phyloP scores from a whole-genome alignment of 164 flowering plant species.

The Aristolochia contorta region DNA sequence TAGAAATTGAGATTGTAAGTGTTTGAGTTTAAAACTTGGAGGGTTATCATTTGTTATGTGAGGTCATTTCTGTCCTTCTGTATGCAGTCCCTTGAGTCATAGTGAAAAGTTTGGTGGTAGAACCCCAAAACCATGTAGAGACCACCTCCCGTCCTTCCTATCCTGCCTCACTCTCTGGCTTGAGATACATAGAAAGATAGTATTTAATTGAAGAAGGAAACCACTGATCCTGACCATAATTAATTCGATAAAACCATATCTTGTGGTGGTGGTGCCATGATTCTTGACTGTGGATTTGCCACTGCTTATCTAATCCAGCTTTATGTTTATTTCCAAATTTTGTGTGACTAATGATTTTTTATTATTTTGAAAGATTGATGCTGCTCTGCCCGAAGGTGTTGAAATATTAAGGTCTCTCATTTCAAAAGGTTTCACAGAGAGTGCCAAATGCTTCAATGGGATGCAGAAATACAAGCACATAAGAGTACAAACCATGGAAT shows the following conservation, averaged over 20 bases:
- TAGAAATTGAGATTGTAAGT: too few species aligned
- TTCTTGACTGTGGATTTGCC: neutral
- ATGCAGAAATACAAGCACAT: conserved; percentile 84
- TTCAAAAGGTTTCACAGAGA: conserved; percentile 58
- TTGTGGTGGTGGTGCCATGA: too few species aligned
- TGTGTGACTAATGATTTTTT: neutral
- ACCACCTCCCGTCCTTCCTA: too few species aligned
- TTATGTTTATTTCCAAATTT: neutral
- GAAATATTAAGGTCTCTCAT: conserved; percentile 42
- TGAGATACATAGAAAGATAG: too few species aligned
- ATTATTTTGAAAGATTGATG: conserved; percentile 42
- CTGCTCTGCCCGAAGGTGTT: conserved; percentile 68
- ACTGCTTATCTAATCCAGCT: neutral
- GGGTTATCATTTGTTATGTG: too few species aligned
- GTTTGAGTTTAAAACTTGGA: too few species aligned
- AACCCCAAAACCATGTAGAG: too few species aligned
- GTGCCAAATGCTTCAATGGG: conserved; percentile 60
- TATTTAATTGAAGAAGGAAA: neutral
- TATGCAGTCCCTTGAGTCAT: too few species aligned
- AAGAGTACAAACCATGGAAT: conserved; percentile 33
- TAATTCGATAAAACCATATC: neutral
- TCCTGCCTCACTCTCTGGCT: too few species aligned
- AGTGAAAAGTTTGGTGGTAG: too few species aligned
- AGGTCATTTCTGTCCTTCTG: too few species aligned
- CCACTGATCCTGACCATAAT: neutral